phyloP scores from a whole-genome alignment of 768 basidiomycete species.

The Tylopilus intermedius region DNA sequence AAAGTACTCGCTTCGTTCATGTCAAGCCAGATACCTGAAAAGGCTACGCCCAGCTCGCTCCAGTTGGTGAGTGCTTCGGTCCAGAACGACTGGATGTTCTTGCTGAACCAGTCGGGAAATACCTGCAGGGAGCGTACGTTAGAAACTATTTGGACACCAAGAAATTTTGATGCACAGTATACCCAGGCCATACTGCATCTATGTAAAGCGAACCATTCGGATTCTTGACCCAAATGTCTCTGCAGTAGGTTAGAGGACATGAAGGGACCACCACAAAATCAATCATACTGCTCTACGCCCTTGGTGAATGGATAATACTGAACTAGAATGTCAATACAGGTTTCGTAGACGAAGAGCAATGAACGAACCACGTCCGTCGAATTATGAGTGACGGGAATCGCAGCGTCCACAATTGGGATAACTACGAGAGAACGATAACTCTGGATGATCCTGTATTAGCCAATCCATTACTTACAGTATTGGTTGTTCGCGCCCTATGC shows the following conservation, averaged over 20 bases:
- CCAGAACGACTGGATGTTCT: conserved; percentile 53
- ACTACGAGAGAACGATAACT: conserved; percentile 30
- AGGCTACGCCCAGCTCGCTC: conserved; percentile 45
- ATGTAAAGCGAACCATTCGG: conserved; percentile 66
- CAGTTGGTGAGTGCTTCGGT: conserved; percentile 53
- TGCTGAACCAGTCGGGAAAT: conserved; percentile 57
- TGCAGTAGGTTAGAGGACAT: conserved; percentile 18
- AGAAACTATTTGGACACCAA: background rate
- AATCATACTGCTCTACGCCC: conserved; percentile 51
- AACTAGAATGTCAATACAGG: background rate
- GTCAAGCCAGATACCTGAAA: conserved; percentile 62
- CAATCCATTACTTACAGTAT: conserved; percentile 13
- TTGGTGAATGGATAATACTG: conserved; percentile 64
- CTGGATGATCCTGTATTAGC: background rate
- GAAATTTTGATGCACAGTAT: conserved; percentile 43
- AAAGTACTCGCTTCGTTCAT: conserved; percentile 65
- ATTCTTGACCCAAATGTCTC: conserved; percentile 67
- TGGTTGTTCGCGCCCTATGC: conserved; percentile 19
- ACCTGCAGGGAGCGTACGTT: conserved; percentile 29
- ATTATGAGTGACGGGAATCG: conserved; percentile 51
- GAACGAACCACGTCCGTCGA: conserved; percentile 54
- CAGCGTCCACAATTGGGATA: conserved; percentile 68
- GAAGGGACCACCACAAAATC: background rate
- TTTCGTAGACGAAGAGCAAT: background rate
- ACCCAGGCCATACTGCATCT: conserved; percentile 75